These are phyloP conservation scores for Podila verticillata DNA, from an alignment of 192 early-diverging fungal species.

Conservation along the genomic window DNA sequence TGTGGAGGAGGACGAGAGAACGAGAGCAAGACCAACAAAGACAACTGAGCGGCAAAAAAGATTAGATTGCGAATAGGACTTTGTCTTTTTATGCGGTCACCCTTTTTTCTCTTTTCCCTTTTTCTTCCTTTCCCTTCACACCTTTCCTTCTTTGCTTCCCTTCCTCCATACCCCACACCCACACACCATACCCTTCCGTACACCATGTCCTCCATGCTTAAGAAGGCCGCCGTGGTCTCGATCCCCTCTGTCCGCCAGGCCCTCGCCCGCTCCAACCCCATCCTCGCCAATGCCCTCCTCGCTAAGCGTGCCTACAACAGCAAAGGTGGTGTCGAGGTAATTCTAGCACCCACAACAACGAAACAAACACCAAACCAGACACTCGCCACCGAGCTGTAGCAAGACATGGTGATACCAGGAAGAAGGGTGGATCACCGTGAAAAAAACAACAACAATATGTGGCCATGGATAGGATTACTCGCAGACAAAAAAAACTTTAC, in stretches of 20 bases:
- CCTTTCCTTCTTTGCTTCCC: not conserved
- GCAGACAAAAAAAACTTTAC: no score
- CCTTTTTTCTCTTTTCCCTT: not conserved
- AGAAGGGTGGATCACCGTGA: no score
- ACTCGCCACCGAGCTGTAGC: not conserved
- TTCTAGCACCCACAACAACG: not conserved
- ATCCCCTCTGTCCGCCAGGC: slow-evolving; percentile 50
- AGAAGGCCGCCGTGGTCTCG: slow-evolving; percentile 46
- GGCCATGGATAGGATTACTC: no score
- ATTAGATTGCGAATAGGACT: not conserved
- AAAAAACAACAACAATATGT: no score
- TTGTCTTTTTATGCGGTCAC: slow-evolving; percentile 6
- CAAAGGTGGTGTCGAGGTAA: slow-evolving; percentile 52
- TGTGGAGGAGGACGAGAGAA: no score
- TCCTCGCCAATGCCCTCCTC: slow-evolving; percentile 35
- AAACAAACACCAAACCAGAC: not conserved
- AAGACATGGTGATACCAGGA: not conserved
- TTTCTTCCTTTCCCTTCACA: slow-evolving; percentile 1
- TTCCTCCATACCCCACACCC: not conserved
- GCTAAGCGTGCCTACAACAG: slow-evolving; percentile 42
- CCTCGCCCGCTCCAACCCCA: slow-evolving; percentile 46
- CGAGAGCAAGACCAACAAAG: no score
- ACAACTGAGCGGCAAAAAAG: no score
- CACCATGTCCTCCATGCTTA: slow-evolving; percentile 38
- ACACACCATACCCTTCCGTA: not conserved